These are phyloP conservation scores for Globisporangium paddicum DNA, from an alignment of 352 stramenopile genomes.

Conservation along the genomic window DNA sequence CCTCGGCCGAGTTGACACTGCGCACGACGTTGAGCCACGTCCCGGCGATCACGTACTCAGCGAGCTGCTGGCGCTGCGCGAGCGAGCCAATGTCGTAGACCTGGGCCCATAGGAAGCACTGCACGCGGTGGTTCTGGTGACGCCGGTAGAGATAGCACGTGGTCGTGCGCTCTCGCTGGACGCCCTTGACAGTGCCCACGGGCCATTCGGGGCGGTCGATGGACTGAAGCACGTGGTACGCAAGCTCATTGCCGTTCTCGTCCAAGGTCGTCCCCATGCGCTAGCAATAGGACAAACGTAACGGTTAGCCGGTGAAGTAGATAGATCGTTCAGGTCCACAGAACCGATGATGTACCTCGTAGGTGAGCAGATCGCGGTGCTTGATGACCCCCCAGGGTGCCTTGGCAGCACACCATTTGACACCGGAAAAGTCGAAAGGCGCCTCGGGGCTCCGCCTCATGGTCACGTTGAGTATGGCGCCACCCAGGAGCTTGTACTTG, in stretches of 20 bases:
- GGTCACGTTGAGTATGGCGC: slow-evolving; percentile 22
- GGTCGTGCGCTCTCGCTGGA: slow-evolving; percentile 25
- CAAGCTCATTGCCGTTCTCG: slow-evolving; percentile 22
- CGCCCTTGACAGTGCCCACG: slow-evolving; percentile 22
- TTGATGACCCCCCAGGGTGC: slow-evolving; percentile 24
- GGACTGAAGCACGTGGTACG: slow-evolving; percentile 38
- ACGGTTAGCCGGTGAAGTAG: slow-evolving; percentile 6
- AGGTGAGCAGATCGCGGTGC: slow-evolving; percentile 32
- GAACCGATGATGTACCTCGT: slow-evolving; percentile 15
- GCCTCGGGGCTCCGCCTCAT: slow-evolving; percentile 18
- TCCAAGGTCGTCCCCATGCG: slow-evolving; percentile 29
- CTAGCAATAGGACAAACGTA: not conserved
- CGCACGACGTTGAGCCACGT: slow-evolving; percentile 12
- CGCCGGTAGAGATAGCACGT: slow-evolving; percentile 35
- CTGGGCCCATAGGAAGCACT: slow-evolving; percentile 30
- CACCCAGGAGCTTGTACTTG: slow-evolving; percentile 24
- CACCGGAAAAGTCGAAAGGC: slow-evolving; percentile 33
- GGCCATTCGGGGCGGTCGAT: slow-evolving; percentile 40
- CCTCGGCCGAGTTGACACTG: slow-evolving; percentile 9
- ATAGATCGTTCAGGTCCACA: too few relatives aligned
- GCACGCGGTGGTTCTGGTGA: slow-evolving; percentile 16
- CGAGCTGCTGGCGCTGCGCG: not conserved
- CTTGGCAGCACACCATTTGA: slow-evolving; percentile 33
- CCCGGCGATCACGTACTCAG: slow-evolving; percentile 18
- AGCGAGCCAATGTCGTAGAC: slow-evolving; percentile 21